Evolutionary conservation across 768 basidiomycete species (phyloP).

Genomic region (Lyophyllum atratum): DNA sequence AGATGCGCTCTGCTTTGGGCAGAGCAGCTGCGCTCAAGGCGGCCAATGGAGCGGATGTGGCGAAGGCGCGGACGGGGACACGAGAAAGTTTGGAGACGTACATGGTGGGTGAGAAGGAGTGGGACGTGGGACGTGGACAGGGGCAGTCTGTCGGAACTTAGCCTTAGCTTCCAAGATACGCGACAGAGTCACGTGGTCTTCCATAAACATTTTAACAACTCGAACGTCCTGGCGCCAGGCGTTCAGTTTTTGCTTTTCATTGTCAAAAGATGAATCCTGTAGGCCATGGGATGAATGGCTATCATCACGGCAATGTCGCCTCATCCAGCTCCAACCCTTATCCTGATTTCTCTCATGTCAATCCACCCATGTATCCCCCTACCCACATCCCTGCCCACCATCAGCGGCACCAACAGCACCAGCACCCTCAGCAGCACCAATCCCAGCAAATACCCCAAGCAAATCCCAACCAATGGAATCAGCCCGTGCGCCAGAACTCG

Average conservation of each 20-base stretch:
- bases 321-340: constrained; percentile 37
- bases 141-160: constrained; percentile 5
- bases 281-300: constrained; percentile 30
- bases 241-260: constrained; percentile 5
- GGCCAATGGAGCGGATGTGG: constrained; percentile 46
- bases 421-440: constrained; percentile 28
- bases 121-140: neutral
- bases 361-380: constrained; percentile 9
- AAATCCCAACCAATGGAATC: constrained; percentile 30
- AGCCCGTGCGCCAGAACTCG: constrained; percentile 18
- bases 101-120: constrained; percentile 28
- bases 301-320: constrained; percentile 28
- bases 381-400: neutral
- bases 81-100: constrained; percentile 30
- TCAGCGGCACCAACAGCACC: constrained; percentile 19
- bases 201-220: constrained; percentile 4
- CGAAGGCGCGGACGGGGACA: constrained; percentile 36
- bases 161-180: constrained; percentile 1
- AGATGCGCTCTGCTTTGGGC: constrained; percentile 67
- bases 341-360: constrained; percentile 25
- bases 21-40: constrained; percentile 58
- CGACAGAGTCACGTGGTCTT: constrained; percentile 21
- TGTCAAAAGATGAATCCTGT: constrained; percentile 22
- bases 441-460: constrained; percentile 12
- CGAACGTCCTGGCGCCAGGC: neutral